Evolutionary conservation across 2,329 filamentous ascomycete species (phyloP), one percentile per base, ranked within the genome.

Genomic region (Cladobotryum mycophilum): DNA sequence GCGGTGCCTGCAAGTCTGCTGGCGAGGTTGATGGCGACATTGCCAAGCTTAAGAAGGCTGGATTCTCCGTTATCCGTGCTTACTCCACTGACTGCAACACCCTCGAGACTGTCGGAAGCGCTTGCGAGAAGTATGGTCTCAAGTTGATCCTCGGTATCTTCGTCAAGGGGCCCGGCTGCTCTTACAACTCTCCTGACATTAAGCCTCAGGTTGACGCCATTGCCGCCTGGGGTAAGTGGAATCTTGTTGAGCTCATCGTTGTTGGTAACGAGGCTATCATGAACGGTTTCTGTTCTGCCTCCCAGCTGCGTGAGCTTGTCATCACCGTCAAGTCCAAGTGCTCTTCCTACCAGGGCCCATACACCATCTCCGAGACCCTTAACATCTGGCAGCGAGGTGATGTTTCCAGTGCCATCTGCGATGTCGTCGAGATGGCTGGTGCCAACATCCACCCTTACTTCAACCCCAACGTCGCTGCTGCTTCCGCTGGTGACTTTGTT

Each of bases 401-500:
- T 56, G 79, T 78, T 53, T 56, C 76, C 50, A 61, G 66, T 33
- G 70, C 70, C 45, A 78, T 96, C 55, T 96, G 92, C 79, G 61
- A 64, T 35, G 79, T 77, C 61, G 77, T 96, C 53, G 90, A 96
- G 65, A 75, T 95, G 55, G 79, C 89, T 36, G 88, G 85, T 70
- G 84, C 82, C 70, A 96, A 96, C 79, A 83, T 95, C 63, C 91
- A 97, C 76, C 84, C 91, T 60, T 96, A 87, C 86, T 97, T 96
- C 86, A 95, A 95, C 77, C 66, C 81, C 42, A 73, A 79, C 52
- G 78, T 85, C 57, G 64, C 71, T 20, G 80, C 90, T 54, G 62
- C 70, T 4, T 64, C 79, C 46, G 90, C 91, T 49, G 92, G 92
- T 66, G 67, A 74, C 47, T 96, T 96, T 68, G 87, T 91, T 61